A percentile compares a stretch with the other conserved stretches of the same genome.
These are phyloP conservation scores for Colletotrichum tanaceti DNA, from an alignment of 2,329 filamentous ascomycete genomes.

Conservation along the genomic window DNA sequence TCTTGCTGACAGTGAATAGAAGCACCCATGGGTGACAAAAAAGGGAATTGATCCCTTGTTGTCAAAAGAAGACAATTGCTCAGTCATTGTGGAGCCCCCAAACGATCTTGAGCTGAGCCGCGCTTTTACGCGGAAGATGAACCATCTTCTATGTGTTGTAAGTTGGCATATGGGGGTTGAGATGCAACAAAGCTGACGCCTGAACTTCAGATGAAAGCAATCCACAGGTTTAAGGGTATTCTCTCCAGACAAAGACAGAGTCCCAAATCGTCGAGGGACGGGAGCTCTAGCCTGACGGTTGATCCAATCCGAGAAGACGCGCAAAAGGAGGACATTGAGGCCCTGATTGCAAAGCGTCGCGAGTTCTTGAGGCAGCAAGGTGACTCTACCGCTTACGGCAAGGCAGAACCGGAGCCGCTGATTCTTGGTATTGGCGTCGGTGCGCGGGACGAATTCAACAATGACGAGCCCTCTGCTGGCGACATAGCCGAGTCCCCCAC, in stretches of 20 bases:
- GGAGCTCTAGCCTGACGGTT: slow-evolving; percentile 33
- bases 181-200: slow-evolving; percentile 22
- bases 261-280: slow-evolving; percentile 27
- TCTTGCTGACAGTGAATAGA: slow-evolving; percentile 61
- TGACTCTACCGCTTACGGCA: slow-evolving; percentile 66
- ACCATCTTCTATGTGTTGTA: slow-evolving; percentile 85
- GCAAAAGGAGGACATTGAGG: slow-evolving; percentile 61
- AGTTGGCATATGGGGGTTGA: slow-evolving; percentile 43
- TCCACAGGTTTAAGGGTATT: slow-evolving; percentile 85
- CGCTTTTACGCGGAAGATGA: slow-evolving; percentile 91
- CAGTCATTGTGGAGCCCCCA: slow-evolving; percentile 81
- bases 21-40: slow-evolving; percentile 93
- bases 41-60: slow-evolving; percentile 81
- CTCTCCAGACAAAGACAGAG: slow-evolving; percentile 53
- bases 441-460: slow-evolving; percentile 59
- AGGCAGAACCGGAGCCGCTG: slow-evolving; percentile 69
- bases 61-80: slow-evolving; percentile 86
- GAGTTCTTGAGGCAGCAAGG: slow-evolving; percentile 51
- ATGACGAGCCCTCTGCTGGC: slow-evolving; percentile 53
- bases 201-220: slow-evolving; percentile 80
- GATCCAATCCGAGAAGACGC: slow-evolving; percentile 49
- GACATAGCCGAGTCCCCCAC: slow-evolving; percentile 86
- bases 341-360: slow-evolving; percentile 60
- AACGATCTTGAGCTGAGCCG: slow-evolving; percentile 91
- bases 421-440: slow-evolving; percentile 83